Evolutionary conservation across 2,329 filamentous ascomycete genomes (phyloP).

Genomic region (Scedosporium apiospermum): DNA sequence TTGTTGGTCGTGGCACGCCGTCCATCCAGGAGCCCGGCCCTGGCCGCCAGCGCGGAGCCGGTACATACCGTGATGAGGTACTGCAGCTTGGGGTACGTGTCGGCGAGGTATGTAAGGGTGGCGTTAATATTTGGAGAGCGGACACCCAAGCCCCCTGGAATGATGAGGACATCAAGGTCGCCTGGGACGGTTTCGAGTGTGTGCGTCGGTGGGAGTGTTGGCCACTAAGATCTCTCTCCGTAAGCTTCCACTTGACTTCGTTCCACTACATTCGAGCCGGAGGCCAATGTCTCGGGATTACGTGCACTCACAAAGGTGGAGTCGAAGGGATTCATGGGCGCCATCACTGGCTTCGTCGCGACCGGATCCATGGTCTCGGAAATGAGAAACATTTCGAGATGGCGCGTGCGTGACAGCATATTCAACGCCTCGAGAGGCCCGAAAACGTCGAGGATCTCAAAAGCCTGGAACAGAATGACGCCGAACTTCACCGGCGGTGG

Average conservation of each 20-base stretch:
- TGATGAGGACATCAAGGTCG: constrained; percentile 51
- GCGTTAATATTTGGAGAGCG: constrained; percentile 31
- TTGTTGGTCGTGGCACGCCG: constrained; percentile 60
- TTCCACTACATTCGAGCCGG: no score
- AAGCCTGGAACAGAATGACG: constrained; percentile 22
- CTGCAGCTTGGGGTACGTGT: constrained; percentile 35
- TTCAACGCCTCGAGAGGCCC: constrained; percentile 37
- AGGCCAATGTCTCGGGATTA: constrained; percentile 17
- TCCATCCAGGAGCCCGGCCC: constrained; percentile 50
- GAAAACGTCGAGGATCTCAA: constrained; percentile 35
- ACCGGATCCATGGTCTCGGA: constrained; percentile 31
- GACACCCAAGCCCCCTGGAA: constrained; percentile 52
- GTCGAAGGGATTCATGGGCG: constrained; percentile 19
- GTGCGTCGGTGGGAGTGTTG: constrained; percentile 41
- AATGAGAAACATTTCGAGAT: constrained; percentile 31
- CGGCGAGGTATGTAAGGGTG: constrained; percentile 24
- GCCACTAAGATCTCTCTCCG: constrained; percentile 9
- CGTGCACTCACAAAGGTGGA: constrained; percentile 21
- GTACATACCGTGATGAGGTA: constrained; percentile 59
- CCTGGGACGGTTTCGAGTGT: constrained; percentile 33
- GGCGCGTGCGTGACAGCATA: constrained; percentile 23
- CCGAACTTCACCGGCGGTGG: not conserved
- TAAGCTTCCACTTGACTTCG: no score
- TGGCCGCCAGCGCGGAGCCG: constrained; percentile 48
- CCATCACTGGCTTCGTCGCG: constrained; percentile 18